Percentiles rank a stretch among this genome's conserved stretches.
phyloP scores from a whole-genome alignment of 345 rosid species.

The Psidium friedrichsthalianum region DNA sequence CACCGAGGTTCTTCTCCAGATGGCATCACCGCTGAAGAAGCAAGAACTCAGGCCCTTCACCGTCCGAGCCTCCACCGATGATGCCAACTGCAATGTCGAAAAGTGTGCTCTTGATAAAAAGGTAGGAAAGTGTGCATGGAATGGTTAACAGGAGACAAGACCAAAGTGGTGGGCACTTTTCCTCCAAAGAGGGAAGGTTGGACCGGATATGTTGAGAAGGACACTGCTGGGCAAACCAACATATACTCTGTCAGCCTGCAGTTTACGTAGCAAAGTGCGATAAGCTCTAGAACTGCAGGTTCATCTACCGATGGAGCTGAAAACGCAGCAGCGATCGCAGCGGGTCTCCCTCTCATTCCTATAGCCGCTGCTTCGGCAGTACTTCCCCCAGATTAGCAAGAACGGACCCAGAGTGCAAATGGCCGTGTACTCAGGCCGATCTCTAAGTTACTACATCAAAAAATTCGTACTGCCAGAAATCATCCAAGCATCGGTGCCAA shows the following conservation, averaged over 20 bases:
- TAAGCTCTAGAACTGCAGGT: conserved; percentile 86
- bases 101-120: conserved; percentile 90
- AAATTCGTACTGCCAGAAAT: conserved; percentile 64
- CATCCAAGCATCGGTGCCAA: conserved; percentile 39
- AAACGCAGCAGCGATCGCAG: conserved; percentile 56
- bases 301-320: conserved; percentile 75
- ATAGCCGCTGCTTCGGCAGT: conserved; percentile 63
- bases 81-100: conserved; percentile 64
- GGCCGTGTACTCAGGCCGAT: conserved; percentile 56
- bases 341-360: conserved; percentile 49
- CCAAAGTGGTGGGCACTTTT: conserved; percentile 75
- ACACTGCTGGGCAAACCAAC: conserved; percentile 94
- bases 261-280: conserved; percentile 83
- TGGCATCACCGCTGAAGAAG: neutral
- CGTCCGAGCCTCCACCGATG: conserved; percentile 45
- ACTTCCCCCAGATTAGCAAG: conserved; percentile 68
- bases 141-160: conserved; percentile 87
- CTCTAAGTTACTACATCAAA: conserved; percentile 81
- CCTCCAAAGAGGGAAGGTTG: conserved; percentile 64
- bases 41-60: conserved; percentile 12
- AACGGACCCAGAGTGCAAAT: conserved; percentile 30
- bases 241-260: conserved; percentile 90
- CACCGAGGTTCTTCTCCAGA: conserved; percentile 21
- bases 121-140: conserved; percentile 93
- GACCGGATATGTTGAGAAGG: conserved; percentile 96